Percentiles rank a stretch among this genome's conserved stretches.
These are phyloP conservation scores for Coniochaeta ligniaria DNA, from an alignment of 2,329 filamentous ascomycete species.

Conservation along the genomic window DNA sequence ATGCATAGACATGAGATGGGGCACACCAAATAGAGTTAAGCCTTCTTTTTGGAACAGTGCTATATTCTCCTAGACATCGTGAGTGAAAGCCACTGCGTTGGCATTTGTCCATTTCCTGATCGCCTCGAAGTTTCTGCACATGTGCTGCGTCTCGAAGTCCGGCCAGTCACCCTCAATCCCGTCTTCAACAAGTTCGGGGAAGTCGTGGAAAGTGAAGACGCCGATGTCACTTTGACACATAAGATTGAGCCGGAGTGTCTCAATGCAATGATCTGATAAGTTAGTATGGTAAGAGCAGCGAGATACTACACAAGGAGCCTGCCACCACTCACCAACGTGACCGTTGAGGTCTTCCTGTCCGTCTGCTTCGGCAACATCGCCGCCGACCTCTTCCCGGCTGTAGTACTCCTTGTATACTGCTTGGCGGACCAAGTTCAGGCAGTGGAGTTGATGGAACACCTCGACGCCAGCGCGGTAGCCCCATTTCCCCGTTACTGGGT, in stretches of 20 bases:
- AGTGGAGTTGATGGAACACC: conserved; percentile 50
- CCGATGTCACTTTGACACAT: conserved; percentile 50
- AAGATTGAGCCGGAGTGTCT: conserved; percentile 42
- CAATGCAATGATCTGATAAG: conserved; percentile 42
- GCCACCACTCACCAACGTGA: conserved; percentile 27
- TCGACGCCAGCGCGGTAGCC: conserved; percentile 54
- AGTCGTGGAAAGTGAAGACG: conserved; percentile 45
- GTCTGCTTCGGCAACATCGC: conserved; percentile 35
- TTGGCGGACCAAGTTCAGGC: conserved; percentile 39
- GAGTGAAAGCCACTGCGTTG: conserved; percentile 1
- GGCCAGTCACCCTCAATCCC: conserved; percentile 42
- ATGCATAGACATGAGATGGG: not conserved
- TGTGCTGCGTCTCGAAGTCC: conserved; percentile 45
- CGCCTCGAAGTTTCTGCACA: conserved; percentile 45
- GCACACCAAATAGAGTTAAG: not conserved
- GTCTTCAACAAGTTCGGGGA: conserved; percentile 32
- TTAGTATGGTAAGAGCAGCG: not conserved
- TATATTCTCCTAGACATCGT: not conserved
- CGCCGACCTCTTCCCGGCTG: conserved; percentile 28
- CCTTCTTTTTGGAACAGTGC: not conserved
- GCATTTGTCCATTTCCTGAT: conserved; percentile 37
- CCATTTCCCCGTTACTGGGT: conserved; percentile 46
- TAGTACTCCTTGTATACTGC: conserved; percentile 44
- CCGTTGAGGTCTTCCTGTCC: conserved; percentile 31
- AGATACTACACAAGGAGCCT: not conserved